phyloP scores from a whole-genome alignment of 148 eudicot species.

The Rheum nobile region DNA sequence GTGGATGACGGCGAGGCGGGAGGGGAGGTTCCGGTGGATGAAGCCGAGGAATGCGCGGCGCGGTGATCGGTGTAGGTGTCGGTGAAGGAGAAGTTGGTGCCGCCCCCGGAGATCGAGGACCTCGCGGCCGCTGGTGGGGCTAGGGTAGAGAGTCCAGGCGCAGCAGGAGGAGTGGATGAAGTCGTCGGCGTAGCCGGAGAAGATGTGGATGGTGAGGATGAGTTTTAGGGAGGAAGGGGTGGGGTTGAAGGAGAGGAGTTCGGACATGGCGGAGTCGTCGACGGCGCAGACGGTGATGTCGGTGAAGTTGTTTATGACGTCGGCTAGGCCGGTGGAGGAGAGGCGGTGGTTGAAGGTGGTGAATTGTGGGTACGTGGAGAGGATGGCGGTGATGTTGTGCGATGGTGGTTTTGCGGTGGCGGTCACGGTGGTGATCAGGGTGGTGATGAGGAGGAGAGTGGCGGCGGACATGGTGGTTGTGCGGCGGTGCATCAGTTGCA shows the following conservation, averaged over 20 bases:
- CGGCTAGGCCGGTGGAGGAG: slow-evolving; percentile 40
- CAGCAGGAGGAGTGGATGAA: slow-evolving; percentile 32
- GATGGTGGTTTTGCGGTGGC: neutral
- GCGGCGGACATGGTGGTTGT: neutral
- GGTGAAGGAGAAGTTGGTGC: too few relatives aligned
- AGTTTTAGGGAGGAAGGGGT: too few relatives aligned
- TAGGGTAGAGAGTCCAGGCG: too few relatives aligned
- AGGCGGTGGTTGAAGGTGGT: slow-evolving; percentile 58
- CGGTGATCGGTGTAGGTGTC: too few relatives aligned
- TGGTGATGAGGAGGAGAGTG: neutral
- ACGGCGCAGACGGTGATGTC: slow-evolving; percentile 30
- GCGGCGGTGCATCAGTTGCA: too few relatives aligned
- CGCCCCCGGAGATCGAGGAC: too few relatives aligned
- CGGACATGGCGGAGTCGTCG: slow-evolving; percentile 41
- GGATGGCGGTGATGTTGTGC: slow-evolving; percentile 37
- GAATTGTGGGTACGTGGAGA: slow-evolving; percentile 31
- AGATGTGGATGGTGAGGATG: slow-evolving; percentile 39
- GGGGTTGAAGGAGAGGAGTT: slow-evolving; percentile 31
- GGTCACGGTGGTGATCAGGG: neutral
- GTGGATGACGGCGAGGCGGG: too few relatives aligned
- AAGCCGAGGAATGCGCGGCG: too few relatives aligned
- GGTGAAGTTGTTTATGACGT: slow-evolving; percentile 41
- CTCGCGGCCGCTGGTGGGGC: too few relatives aligned
- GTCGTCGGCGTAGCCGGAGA: slow-evolving; percentile 46
- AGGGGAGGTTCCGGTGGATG: too few relatives aligned